Conservation (phyloP, 176 grass and related monocot genomes). For the Thinopyrum elongatum region DNA sequence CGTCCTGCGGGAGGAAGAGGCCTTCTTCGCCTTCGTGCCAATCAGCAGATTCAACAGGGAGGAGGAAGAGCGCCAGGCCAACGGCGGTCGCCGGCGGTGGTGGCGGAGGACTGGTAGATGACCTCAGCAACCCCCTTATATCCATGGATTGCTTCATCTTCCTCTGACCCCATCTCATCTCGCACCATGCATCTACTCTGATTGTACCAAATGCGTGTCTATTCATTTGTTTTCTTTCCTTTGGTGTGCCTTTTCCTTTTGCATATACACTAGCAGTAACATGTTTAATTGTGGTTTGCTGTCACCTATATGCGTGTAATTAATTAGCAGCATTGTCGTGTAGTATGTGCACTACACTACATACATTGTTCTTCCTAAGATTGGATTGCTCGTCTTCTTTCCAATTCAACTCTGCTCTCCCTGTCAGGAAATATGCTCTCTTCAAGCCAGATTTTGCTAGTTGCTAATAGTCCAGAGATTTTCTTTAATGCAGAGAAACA, state of each 20-base stretch:
- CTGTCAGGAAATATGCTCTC: background rate
- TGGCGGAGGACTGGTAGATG: slow-evolving; percentile 3
- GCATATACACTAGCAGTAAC: background rate
- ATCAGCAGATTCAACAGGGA: background rate
- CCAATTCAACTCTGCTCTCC: background rate
- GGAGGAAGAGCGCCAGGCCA: slow-evolving; percentile 4
- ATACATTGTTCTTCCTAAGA: too few relatives aligned
- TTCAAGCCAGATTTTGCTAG: background rate
- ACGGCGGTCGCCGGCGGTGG: background rate
- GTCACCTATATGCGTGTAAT: background rate
- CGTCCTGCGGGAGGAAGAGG: background rate
- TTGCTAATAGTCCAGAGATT: background rate
- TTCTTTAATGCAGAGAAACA: background rate
- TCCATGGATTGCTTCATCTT: slow-evolving; percentile 59
- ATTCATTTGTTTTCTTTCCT: too few relatives aligned
- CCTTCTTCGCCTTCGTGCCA: background rate
- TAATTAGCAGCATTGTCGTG: background rate
- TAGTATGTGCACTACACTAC: too few relatives aligned
- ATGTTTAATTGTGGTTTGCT: background rate
- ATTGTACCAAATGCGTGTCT: background rate
- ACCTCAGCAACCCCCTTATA: slow-evolving; percentile 46
- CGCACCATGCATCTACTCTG: background rate
- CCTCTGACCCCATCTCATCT: slow-evolving; percentile 6
- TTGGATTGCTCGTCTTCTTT: background rate
- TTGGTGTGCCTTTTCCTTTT: background rate